Percentiles rank a stretch among this genome's conserved stretches.
Conservation (phyloP, 1,284 basidiomycete species). For the Tylopilus orsonianus region DNA sequence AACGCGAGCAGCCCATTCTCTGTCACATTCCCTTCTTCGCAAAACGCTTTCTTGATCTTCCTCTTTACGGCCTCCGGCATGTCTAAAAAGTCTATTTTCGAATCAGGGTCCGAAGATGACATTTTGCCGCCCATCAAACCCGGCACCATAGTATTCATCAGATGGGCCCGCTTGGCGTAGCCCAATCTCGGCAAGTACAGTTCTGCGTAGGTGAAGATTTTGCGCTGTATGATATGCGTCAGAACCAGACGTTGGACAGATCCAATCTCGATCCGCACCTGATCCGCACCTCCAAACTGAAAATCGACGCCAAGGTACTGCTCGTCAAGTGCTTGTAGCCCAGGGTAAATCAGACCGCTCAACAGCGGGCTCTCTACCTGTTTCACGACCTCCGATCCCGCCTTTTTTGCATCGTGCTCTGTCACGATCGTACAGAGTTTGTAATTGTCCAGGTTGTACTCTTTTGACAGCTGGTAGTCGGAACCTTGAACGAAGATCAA, state of each 20-base stretch:
- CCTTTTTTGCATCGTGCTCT: slow-evolving; percentile 97
- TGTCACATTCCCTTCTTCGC: slow-evolving; percentile 88
- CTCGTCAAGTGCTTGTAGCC: slow-evolving; percentile 95
- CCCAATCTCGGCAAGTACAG: slow-evolving; percentile 92
- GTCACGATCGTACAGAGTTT: slow-evolving; percentile 86
- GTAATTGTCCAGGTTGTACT: slow-evolving; percentile 97
- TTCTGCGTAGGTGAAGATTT: slow-evolving; percentile 99
- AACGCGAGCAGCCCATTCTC: slow-evolving; percentile 95
- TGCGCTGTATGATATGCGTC: slow-evolving; percentile 58
- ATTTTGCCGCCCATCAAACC: slow-evolving; percentile 96
- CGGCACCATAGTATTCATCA: slow-evolving; percentile 99
- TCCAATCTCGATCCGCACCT: slow-evolving; percentile 50
- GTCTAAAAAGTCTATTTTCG: slow-evolving; percentile 98
- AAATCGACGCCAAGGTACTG: slow-evolving; percentile 96
- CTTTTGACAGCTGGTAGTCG: slow-evolving; percentile 86
- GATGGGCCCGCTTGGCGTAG: slow-evolving; percentile 92
- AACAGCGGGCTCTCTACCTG: slow-evolving; percentile 92
- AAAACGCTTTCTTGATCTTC: slow-evolving; percentile 93
- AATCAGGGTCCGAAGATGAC: slow-evolving; percentile 97
- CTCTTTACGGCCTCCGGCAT: slow-evolving; percentile 78
- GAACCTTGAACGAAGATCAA: slow-evolving; percentile 88
- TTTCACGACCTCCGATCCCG: slow-evolving; percentile 98
- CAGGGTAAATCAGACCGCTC: slow-evolving; percentile 93
- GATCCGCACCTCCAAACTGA: slow-evolving; percentile 98
- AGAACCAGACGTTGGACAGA: slow-evolving; percentile 2